Base-by-base conservation (phyloP, 140 eudicot species). In the Ambrosia hybrid region DNA sequence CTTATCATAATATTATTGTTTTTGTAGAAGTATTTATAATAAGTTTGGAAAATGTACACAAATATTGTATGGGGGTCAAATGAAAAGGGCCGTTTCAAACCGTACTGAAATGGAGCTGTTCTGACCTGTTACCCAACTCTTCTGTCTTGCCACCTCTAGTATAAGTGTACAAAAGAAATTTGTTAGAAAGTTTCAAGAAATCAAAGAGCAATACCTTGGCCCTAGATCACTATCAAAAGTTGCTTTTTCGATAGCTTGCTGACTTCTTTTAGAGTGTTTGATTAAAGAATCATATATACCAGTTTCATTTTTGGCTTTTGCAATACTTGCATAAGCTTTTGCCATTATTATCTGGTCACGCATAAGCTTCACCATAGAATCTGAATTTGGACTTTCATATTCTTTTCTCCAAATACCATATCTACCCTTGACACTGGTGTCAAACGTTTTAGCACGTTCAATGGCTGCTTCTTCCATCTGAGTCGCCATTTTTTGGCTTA, bases 331-430 rank as follows among this genome's bases (percentile, higher is more conserved):
- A 78, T 94, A 94, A 72, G 91, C 92, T 83, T 77, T 91, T 51
- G 99, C 99, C 99, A 94, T 88, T 77, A 94, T 91, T 75, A 94
- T 85, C 83, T 94, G 97, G 71, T 94, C 99, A 37, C 83, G 92
- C 96, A 94, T 94, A 64, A 94, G 99, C 78, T 88, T 94, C 51
- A 94, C 77, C 5, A 81, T 94, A 74, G 99, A 83, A 80, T 91
- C 99, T 51, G 99, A 83, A 73, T 91, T 88, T 58, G 99, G 96
- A 68, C 78, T 91, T 62, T 91, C 97, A 72, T 90, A 91, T 72
- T 91, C 97, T 80, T 81, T 82, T 83, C 97, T 94, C 99, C 97
- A 94, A 84, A 94, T 94, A 57, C 88, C 76, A 67, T 90, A 94
- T 81, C 81, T 90, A 46, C 87, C 90, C 81, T 76, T 86, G 65